Conservation (phyloP, 352 stramenopile genomes). For the Pythium vanterpoolii region DNA sequence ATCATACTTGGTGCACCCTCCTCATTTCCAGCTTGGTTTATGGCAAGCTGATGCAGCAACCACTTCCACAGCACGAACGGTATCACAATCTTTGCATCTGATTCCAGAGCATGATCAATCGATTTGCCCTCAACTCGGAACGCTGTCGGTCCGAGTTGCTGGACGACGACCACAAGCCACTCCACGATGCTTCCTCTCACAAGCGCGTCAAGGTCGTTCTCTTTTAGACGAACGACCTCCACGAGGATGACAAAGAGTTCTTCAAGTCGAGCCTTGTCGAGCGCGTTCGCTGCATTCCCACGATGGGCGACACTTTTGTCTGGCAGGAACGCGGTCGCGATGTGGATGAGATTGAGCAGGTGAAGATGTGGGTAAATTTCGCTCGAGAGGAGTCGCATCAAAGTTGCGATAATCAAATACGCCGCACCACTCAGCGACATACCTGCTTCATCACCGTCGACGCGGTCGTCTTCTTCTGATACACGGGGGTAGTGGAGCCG, state of each 20-base stretch:
- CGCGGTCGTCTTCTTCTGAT: background rate
- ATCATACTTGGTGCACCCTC: background rate
- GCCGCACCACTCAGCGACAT: slow-evolving; percentile 13
- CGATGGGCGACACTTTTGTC: slow-evolving; percentile 18
- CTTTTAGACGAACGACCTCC: slow-evolving; percentile 30
- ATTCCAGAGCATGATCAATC: background rate
- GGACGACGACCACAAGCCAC: slow-evolving; percentile 1
- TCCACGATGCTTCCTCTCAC: slow-evolving; percentile 1
- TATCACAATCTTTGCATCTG: background rate
- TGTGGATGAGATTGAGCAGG: slow-evolving; percentile 52
- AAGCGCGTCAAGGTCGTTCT: background rate
- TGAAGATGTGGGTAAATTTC: slow-evolving; percentile 47
- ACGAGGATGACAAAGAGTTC: slow-evolving; percentile 32
- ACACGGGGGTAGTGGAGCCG: slow-evolving; percentile 18
- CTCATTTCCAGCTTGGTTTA: background rate
- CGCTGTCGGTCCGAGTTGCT: background rate
- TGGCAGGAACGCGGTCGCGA: slow-evolving; percentile 15
- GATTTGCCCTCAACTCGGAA: slow-evolving; percentile 5
- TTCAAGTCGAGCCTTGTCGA: slow-evolving; percentile 41
- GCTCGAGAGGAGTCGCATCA: slow-evolving; percentile 50
- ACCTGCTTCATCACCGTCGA: background rate
- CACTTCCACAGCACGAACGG: slow-evolving; percentile 4
- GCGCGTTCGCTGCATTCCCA: slow-evolving; percentile 1
- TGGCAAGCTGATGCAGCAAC: slow-evolving; percentile 2
- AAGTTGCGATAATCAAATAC: slow-evolving; percentile 39